Conservation (phyloP, 805 yeast species). For the Wickerhamomyces tratensis region DNA sequence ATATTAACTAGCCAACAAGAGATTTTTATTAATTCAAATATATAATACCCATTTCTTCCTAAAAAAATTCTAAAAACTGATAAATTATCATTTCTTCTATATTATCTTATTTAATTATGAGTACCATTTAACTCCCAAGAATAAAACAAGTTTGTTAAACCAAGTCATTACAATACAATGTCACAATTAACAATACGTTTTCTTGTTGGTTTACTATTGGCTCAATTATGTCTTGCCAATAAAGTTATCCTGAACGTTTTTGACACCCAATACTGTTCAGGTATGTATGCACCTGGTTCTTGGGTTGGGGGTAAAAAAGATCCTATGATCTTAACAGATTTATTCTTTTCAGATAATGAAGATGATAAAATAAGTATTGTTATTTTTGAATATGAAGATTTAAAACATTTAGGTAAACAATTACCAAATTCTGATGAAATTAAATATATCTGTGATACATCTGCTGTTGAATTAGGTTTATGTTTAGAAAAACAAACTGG, state of each 20-base stretch:
- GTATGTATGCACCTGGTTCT: slow-evolving; percentile 75
- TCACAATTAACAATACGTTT: no score
- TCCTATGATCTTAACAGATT: slow-evolving; percentile 32
- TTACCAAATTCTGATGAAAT: slow-evolving; percentile 26
- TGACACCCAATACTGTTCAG: slow-evolving; percentile 65
- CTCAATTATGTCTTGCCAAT: slow-evolving; percentile 11
- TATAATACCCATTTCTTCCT: no score
- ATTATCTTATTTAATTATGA: no score
- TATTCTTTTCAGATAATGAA: slow-evolving; percentile 19
- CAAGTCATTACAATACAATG: no score
- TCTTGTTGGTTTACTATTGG: no score
- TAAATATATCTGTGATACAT: slow-evolving; percentile 63
- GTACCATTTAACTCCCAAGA: no score
- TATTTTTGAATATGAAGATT: slow-evolving; percentile 72
- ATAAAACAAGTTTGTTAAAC: no score
- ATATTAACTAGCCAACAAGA: no score
- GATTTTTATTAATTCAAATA: no score
- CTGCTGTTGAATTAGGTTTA: slow-evolving; percentile 39
- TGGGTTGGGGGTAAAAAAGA: slow-evolving; percentile 66
- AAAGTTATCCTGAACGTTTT: slow-evolving; percentile 36
- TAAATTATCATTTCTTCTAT: no score
- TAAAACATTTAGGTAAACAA: slow-evolving; percentile 48
- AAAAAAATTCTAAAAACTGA: no score
- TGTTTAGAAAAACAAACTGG: slow-evolving; percentile 49
- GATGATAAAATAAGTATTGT: slow-evolving; percentile 48